Evolutionary conservation across 2,329 filamentous ascomycete genomes (phyloP), one percentile per base, ranked within the genome.

Genomic region (Aspergillus sergii): DNA sequence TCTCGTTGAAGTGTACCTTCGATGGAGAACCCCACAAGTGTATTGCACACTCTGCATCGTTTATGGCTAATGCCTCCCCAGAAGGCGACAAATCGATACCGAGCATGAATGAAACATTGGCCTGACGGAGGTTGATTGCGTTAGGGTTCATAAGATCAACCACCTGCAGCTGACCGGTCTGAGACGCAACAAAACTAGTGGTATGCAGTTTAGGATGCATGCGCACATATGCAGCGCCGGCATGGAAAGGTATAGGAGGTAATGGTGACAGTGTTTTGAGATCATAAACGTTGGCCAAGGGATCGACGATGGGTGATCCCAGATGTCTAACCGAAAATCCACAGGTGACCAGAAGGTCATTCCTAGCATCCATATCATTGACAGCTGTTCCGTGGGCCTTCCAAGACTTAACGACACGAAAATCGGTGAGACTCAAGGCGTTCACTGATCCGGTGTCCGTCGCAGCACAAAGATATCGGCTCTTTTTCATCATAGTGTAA

Each of bases 161-260:
- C 16, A 98, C 91, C 75, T 99, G 94, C 76, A 99, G 91, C 77
- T 97, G 93, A 1, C 96, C 95, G 50, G 88, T 91, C 72, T 96
- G 93, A 3, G 94, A 97, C 32, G 94, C 89, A 57, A 99, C 92
- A 64, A 99, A 94, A 71, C 92, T 94, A 0, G 96, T 98, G 0
- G 95, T 97, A 23, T 93, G 90, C 86, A 99, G 91, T 71, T 93
- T 90, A 1, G 96, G 95, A 76, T 99, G 95, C 91, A 99, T 95
- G 63, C 95, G 89, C 48, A 97, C 94, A 80, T 93, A 96, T 41
- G 95, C 94, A 43, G 94, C 95, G 11, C 95, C 93, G 2, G 93
- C 91, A 62, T 95, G 94, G 64, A 90, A 99, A 0, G 95, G 92
- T 48, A 99, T 94, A 0, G 95, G 95, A 5, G 93, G 91, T 74